A percentile compares a stretch with the other conserved stretches of the same genome.
These are phyloP conservation scores for Plenodomus lindquistii DNA, from an alignment of 2,329 filamentous ascomycete genomes.

Conservation along the genomic window DNA sequence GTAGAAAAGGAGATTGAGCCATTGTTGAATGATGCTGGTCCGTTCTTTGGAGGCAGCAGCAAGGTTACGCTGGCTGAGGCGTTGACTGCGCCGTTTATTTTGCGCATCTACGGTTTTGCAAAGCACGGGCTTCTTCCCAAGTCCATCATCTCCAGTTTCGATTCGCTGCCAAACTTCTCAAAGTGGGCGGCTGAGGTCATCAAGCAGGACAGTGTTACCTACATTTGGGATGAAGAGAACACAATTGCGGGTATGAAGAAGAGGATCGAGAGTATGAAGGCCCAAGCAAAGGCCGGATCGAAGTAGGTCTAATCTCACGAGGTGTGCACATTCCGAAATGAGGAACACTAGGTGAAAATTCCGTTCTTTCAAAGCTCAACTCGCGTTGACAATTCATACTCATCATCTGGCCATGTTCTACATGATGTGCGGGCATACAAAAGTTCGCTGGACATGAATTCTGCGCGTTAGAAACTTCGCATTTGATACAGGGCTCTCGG, in stretches of 20 bases:
- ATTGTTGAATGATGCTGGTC: conserved; percentile 56
- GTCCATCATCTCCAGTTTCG: conserved; percentile 53
- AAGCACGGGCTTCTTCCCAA: conserved; percentile 60
- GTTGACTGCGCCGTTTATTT: conserved; percentile 67
- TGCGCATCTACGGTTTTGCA: conserved; percentile 61
- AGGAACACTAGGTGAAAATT: conserved; percentile 1
- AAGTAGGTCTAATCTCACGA: conserved; percentile 12
- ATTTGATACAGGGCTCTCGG: too few relatives aligned
- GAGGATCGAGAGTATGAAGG: conserved; percentile 33
- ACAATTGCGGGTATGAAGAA: conserved; percentile 22
- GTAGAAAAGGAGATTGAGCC: conserved; percentile 75
- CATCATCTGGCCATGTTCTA: not conserved
- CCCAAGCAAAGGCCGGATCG: conserved; percentile 19
- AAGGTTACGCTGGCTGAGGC: conserved; percentile 72
- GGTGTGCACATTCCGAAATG: not conserved
- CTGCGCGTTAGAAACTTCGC: too few relatives aligned
- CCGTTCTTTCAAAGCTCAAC: not conserved
- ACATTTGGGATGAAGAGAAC: conserved; percentile 38
- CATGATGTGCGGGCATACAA: not conserved
- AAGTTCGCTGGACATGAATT: not conserved
- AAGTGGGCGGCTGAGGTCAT: conserved; percentile 67
- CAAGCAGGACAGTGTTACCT: conserved; percentile 67
- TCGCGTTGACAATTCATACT: not conserved
- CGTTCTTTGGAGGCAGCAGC: conserved; percentile 53
- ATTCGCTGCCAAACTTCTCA: conserved; percentile 66